Conservation (phyloP, 2,329 filamentous ascomycete genomes). For the Erysiphe pulchra region DNA sequence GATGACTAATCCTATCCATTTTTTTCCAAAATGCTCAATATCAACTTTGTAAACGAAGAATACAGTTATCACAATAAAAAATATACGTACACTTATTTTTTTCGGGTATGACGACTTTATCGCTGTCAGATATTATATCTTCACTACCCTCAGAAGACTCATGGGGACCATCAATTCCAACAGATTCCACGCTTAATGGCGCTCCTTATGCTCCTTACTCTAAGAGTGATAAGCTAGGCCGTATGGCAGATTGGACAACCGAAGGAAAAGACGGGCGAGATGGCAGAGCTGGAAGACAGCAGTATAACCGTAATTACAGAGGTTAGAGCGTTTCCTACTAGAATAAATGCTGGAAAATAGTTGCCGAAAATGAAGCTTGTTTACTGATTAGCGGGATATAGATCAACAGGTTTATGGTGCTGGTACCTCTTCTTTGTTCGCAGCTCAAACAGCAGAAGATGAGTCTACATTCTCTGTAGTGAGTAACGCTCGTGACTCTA, state of each 20-base stretch:
- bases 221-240: slow-evolving; percentile 93
- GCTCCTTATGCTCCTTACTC: slow-evolving; percentile 96
- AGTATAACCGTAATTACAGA: slow-evolving; percentile 84
- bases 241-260: slow-evolving; percentile 94
- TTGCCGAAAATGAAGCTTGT: too few species aligned
- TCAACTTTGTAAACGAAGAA: too few species aligned
- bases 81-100: slow-evolving; percentile 1
- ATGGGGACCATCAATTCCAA: slow-evolving; percentile 70
- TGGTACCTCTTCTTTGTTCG: slow-evolving; percentile 65
- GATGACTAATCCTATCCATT: too few species aligned
- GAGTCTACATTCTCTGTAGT: slow-evolving; percentile 96
- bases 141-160: slow-evolving; percentile 48
- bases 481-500: slow-evolving; percentile 71
- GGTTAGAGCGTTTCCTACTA: slow-evolving; percentile 24
- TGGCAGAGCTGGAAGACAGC: slow-evolving; percentile 48
- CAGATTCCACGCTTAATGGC: slow-evolving; percentile 73
- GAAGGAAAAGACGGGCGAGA: slow-evolving; percentile 67
- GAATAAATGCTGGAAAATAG: neutral
- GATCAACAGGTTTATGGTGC: slow-evolving; percentile 95
- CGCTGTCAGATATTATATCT: slow-evolving; percentile 40
- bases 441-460: slow-evolving; percentile 76
- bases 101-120: slow-evolving; percentile 23
- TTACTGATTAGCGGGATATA: slow-evolving; percentile 14
- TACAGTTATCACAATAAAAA: neutral
- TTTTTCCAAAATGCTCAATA: too few species aligned